Evolutionary conservation across 2,329 filamentous ascomycete genomes (phyloP), one percentile per base, ranked within the genome.

Genomic region (Xylariaceae sp.): DNA sequence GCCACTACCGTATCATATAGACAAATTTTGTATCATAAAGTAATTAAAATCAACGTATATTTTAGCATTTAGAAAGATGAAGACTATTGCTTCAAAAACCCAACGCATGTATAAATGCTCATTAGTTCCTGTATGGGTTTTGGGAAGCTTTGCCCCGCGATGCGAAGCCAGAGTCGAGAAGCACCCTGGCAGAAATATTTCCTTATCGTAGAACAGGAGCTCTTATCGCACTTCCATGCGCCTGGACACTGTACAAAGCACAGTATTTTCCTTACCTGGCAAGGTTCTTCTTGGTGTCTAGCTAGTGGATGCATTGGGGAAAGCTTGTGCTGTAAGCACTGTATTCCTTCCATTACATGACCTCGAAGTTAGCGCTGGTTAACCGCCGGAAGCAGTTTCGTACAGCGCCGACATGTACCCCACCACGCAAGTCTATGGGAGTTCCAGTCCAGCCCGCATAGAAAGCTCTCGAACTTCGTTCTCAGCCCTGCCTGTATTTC

Each of bases 391-490:
- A 49, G 49, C 53, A 58, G 53, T 41, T 37, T 37, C 49, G 40
- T 19, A 47, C 37, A 45, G 45, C 54, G 17, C 39, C 40, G n/a
- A 41, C 24, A 7, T 31, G 4, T 40, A 44, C 61, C 47, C 54
- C 54, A 53, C 53, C 45, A 36, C 8, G n/a, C 33, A 6, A 6
- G 16, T n/a, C 33, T 36, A n/a, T n/a, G 8, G n/a, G n/a, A n/a
- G n/a, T n/a, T n/a, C n/a, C n/a, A n/a, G n/a, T 31, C 40, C n/a
- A 41, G 53, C 46, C 51, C 46, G 51, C 61, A 62, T 65, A 61
- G 62, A 63, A 65, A 65, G 63, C 61, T 63, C 56, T 65, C 61
- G 63, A 65, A 65, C 51, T 52, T 59, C 51, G 33, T 54, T 46
- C 59, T 59, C 58, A 60, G 59, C 54, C 51, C 51, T 60, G 56